phyloP scores from a whole-genome alignment of 2,329 filamentous ascomycete genomes.

The Colletotrichum liriopes region DNA sequence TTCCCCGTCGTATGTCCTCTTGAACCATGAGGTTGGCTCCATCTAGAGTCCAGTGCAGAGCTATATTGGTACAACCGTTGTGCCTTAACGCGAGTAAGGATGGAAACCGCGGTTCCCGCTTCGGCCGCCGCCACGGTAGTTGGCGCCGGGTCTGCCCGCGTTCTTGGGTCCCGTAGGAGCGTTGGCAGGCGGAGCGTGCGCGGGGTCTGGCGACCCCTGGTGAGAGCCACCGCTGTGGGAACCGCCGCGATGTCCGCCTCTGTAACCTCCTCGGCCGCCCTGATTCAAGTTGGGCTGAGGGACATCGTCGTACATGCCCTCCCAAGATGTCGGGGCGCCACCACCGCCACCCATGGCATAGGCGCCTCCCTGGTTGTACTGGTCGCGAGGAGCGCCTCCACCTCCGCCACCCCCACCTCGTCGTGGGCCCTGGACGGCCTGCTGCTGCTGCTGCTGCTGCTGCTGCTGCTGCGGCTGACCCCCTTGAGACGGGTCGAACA shows the following conservation, averaged over 20 bases:
- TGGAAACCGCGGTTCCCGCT: constrained; percentile 84
- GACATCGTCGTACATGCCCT: constrained; percentile 98
- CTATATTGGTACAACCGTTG: not conserved
- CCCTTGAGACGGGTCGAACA: constrained; percentile 43
- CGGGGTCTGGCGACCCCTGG: constrained; percentile 59
- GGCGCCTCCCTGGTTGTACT: constrained; percentile 46
- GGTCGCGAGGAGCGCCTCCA: constrained; percentile 48
- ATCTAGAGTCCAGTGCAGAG: not conserved
- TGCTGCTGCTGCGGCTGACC: constrained; percentile 44
- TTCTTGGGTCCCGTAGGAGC: constrained; percentile 97
- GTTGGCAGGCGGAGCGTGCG: constrained; percentile 67
- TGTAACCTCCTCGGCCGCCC: constrained; percentile 61
- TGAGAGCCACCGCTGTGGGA: constrained; percentile 60
- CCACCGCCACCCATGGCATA: constrained; percentile 61
- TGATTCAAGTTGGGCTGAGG: constrained; percentile 81
- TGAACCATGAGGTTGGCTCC: not conserved
- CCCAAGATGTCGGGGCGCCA: constrained; percentile 88
- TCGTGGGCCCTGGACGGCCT: constrained; percentile 47
- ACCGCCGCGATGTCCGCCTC: constrained; percentile 50
- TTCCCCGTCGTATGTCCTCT: not conserved
- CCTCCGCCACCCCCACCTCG: constrained; percentile 46
- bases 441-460: constrained; percentile 35
- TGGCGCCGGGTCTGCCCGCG: constrained; percentile 89
- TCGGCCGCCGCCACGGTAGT: constrained; percentile 91
- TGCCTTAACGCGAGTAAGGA: constrained; percentile 71